Evolutionary conservation across 1,284 basidiomycete genomes (phyloP).

Genomic region (Tilletia walkeri): DNA sequence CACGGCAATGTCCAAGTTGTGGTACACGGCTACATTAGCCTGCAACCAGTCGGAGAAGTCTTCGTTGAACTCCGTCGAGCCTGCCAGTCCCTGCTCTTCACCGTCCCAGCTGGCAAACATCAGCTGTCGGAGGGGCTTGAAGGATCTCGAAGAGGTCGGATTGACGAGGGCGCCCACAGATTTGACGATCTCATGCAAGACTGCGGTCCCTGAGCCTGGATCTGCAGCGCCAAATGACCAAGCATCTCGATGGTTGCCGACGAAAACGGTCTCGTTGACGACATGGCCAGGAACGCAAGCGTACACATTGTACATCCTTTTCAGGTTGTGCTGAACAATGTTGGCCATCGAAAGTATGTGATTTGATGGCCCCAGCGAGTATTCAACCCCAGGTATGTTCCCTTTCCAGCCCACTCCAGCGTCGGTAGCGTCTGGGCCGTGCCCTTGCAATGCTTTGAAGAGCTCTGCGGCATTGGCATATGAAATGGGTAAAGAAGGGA

Average conservation of each 20-base stretch:
- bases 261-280: constrained; percentile 71
- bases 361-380: constrained; percentile 59
- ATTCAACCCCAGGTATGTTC: constrained; percentile 60
- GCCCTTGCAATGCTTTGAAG: constrained; percentile 56
- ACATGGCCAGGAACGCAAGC: constrained; percentile 84
- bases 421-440: constrained; percentile 59
- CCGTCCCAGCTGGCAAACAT: constrained; percentile 90
- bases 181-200: constrained; percentile 77
- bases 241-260: constrained; percentile 62
- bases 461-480: constrained; percentile 61
- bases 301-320: constrained; percentile 71
- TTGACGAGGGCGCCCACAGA: constrained; percentile 72
- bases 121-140: constrained; percentile 84
- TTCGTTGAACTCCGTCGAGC: constrained; percentile 84
- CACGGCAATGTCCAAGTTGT: constrained; percentile 71
- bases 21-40: constrained; percentile 74
- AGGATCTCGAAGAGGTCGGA: constrained; percentile 64
- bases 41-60: constrained; percentile 80
- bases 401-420: constrained; percentile 65
- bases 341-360: constrained; percentile 28
- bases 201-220: constrained; percentile 81
- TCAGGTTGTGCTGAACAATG: constrained; percentile 37
- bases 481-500: constrained; percentile 70
- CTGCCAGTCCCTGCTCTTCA: constrained; percentile 86
- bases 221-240: constrained; percentile 66